Percentiles rank a stretch among this genome's conserved stretches.
phyloP scores from a whole-genome alignment of 2,329 filamentous ascomycete genomes.

The Nakataea oryzae region DNA sequence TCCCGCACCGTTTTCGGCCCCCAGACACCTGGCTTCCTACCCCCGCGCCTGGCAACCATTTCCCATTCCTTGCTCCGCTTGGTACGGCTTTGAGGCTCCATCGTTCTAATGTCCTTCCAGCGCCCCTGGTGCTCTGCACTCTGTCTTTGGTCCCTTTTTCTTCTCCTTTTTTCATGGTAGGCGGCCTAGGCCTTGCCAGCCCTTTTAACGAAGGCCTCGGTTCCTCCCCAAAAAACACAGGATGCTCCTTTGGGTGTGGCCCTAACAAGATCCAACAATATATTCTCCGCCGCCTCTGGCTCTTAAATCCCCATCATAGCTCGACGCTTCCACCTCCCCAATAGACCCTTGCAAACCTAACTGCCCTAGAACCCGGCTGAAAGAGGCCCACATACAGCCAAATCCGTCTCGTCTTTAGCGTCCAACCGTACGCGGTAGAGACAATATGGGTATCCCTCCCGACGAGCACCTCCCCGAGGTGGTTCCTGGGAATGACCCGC shows the following conservation, averaged over 20 bases:
- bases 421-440: not conserved
- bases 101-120: too few relatives aligned
- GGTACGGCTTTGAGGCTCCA: not conserved
- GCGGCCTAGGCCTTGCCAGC: too few relatives aligned
- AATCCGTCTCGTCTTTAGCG: not conserved
- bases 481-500: slow-evolving; percentile 8
- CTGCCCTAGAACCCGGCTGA: too few relatives aligned
- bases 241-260: not conserved
- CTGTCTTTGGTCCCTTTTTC: too few relatives aligned
- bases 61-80: not conserved
- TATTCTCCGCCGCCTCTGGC: not conserved
- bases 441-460: not conserved
- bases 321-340: slow-evolving; percentile 5
- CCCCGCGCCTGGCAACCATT: not conserved
- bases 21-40: not conserved
- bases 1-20: not conserved
- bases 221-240: too few relatives aligned
- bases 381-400: not conserved
- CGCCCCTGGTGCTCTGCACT: too few relatives aligned
- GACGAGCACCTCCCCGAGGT: slow-evolving; percentile 16
- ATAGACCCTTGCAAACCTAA: not conserved
- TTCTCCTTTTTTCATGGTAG: too few relatives aligned
- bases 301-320: not conserved
- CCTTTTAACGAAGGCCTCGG: too few relatives aligned
- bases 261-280: not conserved